These are phyloP conservation scores for Zopfia rhizophila DNA, from an alignment of 2,329 filamentous ascomycete species.

Conservation along the genomic window DNA sequence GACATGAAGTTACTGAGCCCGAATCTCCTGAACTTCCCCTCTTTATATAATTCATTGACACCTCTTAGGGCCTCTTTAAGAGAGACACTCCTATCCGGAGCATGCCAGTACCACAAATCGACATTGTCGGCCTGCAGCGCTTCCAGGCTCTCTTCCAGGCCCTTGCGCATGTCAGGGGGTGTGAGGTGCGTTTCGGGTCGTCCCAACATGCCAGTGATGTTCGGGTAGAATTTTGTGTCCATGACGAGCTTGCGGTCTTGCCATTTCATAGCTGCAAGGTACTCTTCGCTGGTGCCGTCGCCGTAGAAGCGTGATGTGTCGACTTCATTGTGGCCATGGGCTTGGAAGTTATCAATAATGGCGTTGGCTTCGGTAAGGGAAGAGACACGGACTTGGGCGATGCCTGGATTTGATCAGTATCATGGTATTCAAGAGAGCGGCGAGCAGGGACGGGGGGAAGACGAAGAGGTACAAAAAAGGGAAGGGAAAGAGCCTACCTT, in stretches of 20 bases:
- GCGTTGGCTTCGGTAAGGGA: constrained; percentile 25
- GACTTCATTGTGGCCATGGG: constrained; percentile 45
- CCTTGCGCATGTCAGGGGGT: constrained; percentile 45
- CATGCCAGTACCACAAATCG: constrained; percentile 60
- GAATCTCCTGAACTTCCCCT: constrained; percentile 58
- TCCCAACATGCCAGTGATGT: constrained; percentile 37
- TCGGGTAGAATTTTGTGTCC: constrained; percentile 58
- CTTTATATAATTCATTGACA: constrained; percentile 58
- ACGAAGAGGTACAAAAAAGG: no score
- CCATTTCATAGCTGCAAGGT: constrained; percentile 55
- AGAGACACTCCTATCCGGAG: constrained; percentile 55
- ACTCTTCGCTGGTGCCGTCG: constrained; percentile 51
- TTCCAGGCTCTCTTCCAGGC: constrained; percentile 49
- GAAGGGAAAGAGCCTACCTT: constrained; percentile 27
- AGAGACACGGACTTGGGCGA: constrained; percentile 31
- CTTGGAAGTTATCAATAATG: constrained; percentile 43
- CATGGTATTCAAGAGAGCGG: neutral
- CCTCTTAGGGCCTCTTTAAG: constrained; percentile 59
- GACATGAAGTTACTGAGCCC: constrained; percentile 60
- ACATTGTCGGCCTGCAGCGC: constrained; percentile 52
- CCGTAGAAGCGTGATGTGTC: constrained; percentile 55
- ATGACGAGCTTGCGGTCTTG: constrained; percentile 52
- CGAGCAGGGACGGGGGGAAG: neutral
- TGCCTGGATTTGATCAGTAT: constrained; percentile 17
- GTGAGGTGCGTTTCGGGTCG: constrained; percentile 34